Evolutionary conservation across 371 early-diverging fungal genomes (phyloP).

Genomic region (Apophysomyces sp.): DNA sequence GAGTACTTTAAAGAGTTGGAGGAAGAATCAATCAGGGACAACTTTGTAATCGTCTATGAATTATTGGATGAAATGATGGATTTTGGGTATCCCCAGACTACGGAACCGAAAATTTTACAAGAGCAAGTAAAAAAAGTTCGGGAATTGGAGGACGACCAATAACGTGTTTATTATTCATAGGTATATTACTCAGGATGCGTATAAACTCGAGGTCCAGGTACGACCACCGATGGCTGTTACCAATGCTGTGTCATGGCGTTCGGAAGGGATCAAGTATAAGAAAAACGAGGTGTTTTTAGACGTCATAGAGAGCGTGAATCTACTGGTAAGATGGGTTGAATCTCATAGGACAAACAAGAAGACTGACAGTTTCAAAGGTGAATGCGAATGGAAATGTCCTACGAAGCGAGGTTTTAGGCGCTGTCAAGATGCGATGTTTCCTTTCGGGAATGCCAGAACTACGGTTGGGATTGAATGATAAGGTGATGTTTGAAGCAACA

Average conservation of each 20-base stretch:
- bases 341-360: background rate
- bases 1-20: slow-evolving; percentile 98
- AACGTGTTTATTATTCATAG: slow-evolving; percentile 22
- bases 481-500: slow-evolving; percentile 96
- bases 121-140: slow-evolving; percentile 54
- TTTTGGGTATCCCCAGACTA: slow-evolving; percentile 98
- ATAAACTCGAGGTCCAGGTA: slow-evolving; percentile 87
- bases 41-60: slow-evolving; percentile 95
- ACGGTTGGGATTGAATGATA: slow-evolving; percentile 96
- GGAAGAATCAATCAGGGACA: slow-evolving; percentile 96
- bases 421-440: slow-evolving; percentile 95
- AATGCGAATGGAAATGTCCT: slow-evolving; percentile 95
- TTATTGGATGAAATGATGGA: slow-evolving; percentile 99
- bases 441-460: slow-evolving; percentile 99
- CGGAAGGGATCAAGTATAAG: slow-evolving; percentile 95
- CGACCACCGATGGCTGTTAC: slow-evolving; percentile 98
- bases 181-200: slow-evolving; percentile 97
- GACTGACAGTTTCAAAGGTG: slow-evolving; percentile 30
- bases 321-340: slow-evolving; percentile 69
- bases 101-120: slow-evolving; percentile 95
- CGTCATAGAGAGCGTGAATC: slow-evolving; percentile 90
- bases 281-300: slow-evolving; percentile 94
- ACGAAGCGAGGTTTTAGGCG: slow-evolving; percentile 94
- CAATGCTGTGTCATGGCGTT: slow-evolving; percentile 97
- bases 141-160: background rate